These are phyloP conservation scores for Penicillium pulvis DNA, from an alignment of 495 filamentous ascomycete species.

Conservation along the genomic window DNA sequence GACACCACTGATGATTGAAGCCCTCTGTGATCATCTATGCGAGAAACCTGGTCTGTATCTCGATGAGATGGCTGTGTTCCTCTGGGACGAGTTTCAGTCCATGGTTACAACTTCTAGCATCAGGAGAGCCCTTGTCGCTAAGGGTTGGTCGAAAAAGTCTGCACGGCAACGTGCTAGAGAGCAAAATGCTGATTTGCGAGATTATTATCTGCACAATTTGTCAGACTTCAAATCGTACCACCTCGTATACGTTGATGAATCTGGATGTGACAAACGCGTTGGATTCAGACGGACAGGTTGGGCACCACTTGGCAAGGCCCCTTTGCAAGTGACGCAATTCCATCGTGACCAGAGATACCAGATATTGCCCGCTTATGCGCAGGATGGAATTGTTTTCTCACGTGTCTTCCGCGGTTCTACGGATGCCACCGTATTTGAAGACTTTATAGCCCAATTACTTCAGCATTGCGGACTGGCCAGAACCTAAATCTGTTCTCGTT, in stretches of 20 bases:
- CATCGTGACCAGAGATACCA: conserved; percentile 6
- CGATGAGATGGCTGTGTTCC: conserved; percentile 3
- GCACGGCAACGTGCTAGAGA: no score
- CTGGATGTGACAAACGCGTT: not conserved
- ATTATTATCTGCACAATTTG: no score
- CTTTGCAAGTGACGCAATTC: conserved; percentile 3
- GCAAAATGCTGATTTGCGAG: no score
- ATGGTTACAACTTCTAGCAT: conserved; percentile 5
- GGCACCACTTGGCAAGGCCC: not conserved
- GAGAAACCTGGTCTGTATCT: conserved; percentile 4
- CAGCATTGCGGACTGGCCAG: conserved; percentile 31
- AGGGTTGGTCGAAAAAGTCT: conserved; percentile 4
- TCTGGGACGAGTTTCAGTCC: not conserved
- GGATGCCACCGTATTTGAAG: conserved; percentile 40
- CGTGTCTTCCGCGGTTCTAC: conserved; percentile 40
- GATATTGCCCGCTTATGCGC: conserved; percentile 27
- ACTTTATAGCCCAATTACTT: conserved; percentile 44
- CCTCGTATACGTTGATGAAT: not conserved
- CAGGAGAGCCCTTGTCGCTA: conserved; percentile 6
- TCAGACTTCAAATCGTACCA: not conserved
- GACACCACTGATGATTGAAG: conserved; percentile 1
- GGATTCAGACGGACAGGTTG: conserved; percentile 5
- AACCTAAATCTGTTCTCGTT: no score
- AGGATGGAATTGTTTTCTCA: conserved; percentile 39
- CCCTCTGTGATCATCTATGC: not conserved